Conservation (phyloP, 2,329 filamentous ascomycete species). For the Coniochaeta sp. region DNA sequence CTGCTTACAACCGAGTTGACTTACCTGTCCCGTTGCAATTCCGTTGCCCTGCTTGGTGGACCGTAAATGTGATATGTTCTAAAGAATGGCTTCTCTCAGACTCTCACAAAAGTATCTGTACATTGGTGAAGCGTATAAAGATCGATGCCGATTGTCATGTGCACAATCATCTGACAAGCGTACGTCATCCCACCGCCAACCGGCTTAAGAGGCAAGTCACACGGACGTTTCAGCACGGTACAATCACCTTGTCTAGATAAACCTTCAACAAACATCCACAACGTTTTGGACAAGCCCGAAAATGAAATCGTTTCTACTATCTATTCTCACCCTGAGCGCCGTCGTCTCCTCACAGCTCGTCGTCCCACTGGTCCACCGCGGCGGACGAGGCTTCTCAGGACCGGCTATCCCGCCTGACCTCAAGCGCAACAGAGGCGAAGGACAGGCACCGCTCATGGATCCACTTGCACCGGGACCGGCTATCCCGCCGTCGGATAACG, state of each 20-base stretch:
- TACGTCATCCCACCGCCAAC: background rate
- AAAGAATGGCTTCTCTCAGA: too few relatives aligned
- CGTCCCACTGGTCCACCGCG: constrained; percentile 12
- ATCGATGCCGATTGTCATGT: background rate
- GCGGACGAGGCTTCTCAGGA: constrained; percentile 9
- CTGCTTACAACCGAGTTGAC: too few relatives aligned
- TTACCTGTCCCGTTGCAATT: too few relatives aligned
- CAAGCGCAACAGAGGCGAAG: constrained; percentile 16
- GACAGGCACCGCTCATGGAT: constrained; percentile 22
- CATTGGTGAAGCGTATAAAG: too few relatives aligned
- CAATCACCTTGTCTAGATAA: background rate
- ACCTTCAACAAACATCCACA: background rate
- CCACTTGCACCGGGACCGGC: constrained; percentile 15
- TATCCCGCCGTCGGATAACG: constrained; percentile 15
- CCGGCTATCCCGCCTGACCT: constrained; percentile 13
- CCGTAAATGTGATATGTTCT: too few relatives aligned
- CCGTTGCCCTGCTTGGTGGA: too few relatives aligned
- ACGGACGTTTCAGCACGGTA: background rate
- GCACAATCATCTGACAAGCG: background rate
- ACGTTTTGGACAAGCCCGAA: background rate
- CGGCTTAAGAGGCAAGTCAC: background rate
- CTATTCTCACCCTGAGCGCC: constrained; percentile 11
- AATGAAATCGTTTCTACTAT: constrained; percentile 10
- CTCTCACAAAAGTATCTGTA: too few relatives aligned
- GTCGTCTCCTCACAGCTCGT: constrained; percentile 13